Percentiles rank a stretch among this genome's conserved stretches.
phyloP scores from a whole-genome alignment of 768 basidiomycete genomes.

The Nevesoporus exiguus region DNA sequence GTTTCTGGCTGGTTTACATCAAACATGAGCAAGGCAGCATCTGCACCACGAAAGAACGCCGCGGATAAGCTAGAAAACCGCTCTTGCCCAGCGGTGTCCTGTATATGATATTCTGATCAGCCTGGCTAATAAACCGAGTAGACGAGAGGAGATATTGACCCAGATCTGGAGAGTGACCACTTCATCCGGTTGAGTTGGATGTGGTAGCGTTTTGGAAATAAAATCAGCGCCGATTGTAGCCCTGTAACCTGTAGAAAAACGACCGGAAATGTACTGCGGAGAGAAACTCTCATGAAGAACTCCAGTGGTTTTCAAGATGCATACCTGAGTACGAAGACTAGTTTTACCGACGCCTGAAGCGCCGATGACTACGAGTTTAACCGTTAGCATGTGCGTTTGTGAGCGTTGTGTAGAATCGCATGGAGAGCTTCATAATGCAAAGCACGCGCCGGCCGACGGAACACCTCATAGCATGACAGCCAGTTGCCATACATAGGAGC shows the following conservation, averaged over 20 bases:
- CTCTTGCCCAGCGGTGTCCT: constrained; percentile 89
- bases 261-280: constrained; percentile 69
- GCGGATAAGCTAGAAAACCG: constrained; percentile 78
- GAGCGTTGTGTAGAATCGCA: constrained; percentile 11
- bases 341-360: constrained; percentile 85
- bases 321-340: constrained; percentile 68
- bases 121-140: neutral
- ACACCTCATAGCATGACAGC: neutral
- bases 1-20: constrained; percentile 69
- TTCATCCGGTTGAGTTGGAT: constrained; percentile 53
- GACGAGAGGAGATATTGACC: constrained; percentile 36
- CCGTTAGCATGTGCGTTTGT: constrained; percentile 51
- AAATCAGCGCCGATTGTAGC: constrained; percentile 92
- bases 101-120: constrained; percentile 7
- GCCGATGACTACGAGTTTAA: constrained; percentile 82
- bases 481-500: constrained; percentile 12
- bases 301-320: constrained; percentile 16
- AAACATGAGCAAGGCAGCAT: constrained; percentile 79
- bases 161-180: constrained; percentile 67
- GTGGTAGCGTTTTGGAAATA: constrained; percentile 68
- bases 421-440: constrained; percentile 13
- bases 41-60: constrained; percentile 84
- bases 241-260: constrained; percentile 72
- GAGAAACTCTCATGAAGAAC: neutral
- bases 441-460: constrained; percentile 1